A percentile compares a stretch with the other conserved stretches of the same genome.
phyloP scores from a whole-genome alignment of 1,284 basidiomycete genomes.

The Leccinum subspadiceum region DNA sequence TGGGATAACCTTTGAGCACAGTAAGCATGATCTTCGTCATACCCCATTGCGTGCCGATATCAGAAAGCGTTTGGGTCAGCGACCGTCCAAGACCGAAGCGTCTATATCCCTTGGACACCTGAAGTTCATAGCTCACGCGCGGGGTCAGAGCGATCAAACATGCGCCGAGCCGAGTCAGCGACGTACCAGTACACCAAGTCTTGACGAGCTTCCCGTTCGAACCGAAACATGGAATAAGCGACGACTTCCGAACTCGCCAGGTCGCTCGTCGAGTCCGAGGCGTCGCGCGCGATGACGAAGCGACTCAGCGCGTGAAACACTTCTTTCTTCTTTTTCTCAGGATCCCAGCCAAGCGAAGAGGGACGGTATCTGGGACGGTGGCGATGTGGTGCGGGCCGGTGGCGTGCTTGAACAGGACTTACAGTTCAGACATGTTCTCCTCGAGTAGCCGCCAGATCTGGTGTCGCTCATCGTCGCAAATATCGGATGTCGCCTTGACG shows the following conservation, averaged over 20 bases:
- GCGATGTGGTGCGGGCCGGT: neutral
- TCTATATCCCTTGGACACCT: conserved; percentile 45
- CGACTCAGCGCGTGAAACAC: conserved; percentile 59
- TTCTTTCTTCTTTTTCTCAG: conserved; percentile 52
- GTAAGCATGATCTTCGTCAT: conserved; percentile 76
- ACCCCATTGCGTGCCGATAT: conserved; percentile 47
- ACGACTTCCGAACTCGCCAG: conserved; percentile 26
- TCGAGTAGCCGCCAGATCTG: conserved; percentile 55
- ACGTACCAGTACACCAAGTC: conserved; percentile 66
- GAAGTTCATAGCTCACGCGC: conserved; percentile 67
- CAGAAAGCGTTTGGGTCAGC: conserved; percentile 48
- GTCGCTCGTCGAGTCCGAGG: conserved; percentile 4
- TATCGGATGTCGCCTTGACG: conserved; percentile 37
- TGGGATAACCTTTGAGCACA: conserved; percentile 56
- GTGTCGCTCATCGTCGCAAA: conserved; percentile 39
- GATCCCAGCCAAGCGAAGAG: conserved; percentile 71
- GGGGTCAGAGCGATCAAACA: neutral
- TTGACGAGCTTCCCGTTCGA: conserved; percentile 60
- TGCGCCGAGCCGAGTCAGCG: neutral
- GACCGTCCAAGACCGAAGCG: conserved; percentile 56
- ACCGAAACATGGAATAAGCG: conserved; percentile 68
- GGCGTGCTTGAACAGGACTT: conserved; percentile 7
- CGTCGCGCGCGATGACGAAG: conserved; percentile 48
- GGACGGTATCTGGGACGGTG: conserved; percentile 41
- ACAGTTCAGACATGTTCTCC: conserved; percentile 54